These are phyloP conservation scores for Trichoderma sp. DNA, from an alignment of 2,329 filamentous ascomycete species.

Conservation along the genomic window DNA sequence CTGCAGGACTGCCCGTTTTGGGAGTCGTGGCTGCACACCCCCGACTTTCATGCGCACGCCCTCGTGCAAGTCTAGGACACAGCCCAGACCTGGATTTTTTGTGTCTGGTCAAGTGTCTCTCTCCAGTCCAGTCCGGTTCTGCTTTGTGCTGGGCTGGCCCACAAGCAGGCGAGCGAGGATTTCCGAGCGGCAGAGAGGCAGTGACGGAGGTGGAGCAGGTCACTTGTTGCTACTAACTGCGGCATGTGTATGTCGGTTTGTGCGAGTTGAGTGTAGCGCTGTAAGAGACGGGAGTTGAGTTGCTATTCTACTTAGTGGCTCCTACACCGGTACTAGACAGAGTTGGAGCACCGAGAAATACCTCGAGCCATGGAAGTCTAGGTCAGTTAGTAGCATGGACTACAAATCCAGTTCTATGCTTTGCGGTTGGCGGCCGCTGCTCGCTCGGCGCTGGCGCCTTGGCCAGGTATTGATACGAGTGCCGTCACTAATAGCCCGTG, in stretches of 20 bases:
- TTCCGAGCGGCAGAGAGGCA: constrained; percentile 16
- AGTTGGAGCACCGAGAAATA: constrained; percentile 1
- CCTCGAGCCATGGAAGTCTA: background rate
- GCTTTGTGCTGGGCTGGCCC: background rate
- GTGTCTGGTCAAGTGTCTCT: background rate
- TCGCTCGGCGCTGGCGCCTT: background rate
- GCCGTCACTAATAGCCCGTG: background rate
- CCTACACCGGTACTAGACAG: background rate
- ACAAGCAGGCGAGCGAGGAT: background rate
- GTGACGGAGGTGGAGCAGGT: background rate
- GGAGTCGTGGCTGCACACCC: constrained; percentile 15
- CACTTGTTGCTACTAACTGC: background rate
- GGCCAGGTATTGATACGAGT: background rate
- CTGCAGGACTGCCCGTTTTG: constrained; percentile 20
- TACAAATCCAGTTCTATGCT: background rate
- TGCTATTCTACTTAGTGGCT: background rate
- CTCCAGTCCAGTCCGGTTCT: background rate
- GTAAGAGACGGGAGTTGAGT: background rate
- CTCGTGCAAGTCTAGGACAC: constrained; percentile 5
- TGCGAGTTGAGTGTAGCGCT: background rate
- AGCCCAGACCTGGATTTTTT: constrained; percentile 9
- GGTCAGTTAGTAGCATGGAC: background rate
- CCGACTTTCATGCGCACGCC: constrained; percentile 4
- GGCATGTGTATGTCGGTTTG: background rate
- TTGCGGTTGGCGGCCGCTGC: constrained; percentile 6